Evolutionary conservation across 306 rosid species (phyloP).

Genomic region (Chamaecrista fasciculata): DNA sequence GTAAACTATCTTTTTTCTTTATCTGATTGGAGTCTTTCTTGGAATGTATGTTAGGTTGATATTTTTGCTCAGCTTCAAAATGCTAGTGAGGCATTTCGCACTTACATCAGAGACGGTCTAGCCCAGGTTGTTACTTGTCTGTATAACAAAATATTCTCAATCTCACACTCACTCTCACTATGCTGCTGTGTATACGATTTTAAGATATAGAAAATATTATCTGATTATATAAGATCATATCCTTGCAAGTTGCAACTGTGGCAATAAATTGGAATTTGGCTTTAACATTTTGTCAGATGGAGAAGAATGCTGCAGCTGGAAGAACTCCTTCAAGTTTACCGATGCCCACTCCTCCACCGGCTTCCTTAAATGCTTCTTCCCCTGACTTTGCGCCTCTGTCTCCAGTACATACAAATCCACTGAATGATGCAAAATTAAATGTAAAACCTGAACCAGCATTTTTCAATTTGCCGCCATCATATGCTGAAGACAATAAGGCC

Average conservation of each 20-base stretch:
- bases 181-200: background rate
- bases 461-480: conserved; percentile 80
- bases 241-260: background rate
- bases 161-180: background rate
- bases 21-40: conserved; percentile 24
- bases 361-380: conserved; percentile 65
- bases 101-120: conserved; percentile 95
- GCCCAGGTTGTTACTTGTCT: conserved; percentile 62
- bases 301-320: conserved; percentile 97
- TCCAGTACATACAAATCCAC: conserved; percentile 77
- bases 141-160: conserved; percentile 10
- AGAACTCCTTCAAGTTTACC: conserved; percentile 95
- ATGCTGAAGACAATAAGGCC: conserved; percentile 70
- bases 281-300: conserved; percentile 67
- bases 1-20: background rate
- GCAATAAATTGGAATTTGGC: background rate
- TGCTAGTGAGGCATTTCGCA: conserved; percentile 99
- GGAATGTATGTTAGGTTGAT: conserved; percentile 66
- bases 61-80: conserved; percentile 96
- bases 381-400: conserved; percentile 91
- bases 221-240: background rate
- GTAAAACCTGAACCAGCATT: conserved; percentile 73
- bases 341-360: conserved; percentile 94
- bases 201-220: background rate
- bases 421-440: conserved; percentile 65